Conservation (phyloP, 768 basidiomycete genomes). For the Russula brevipes region DNA sequence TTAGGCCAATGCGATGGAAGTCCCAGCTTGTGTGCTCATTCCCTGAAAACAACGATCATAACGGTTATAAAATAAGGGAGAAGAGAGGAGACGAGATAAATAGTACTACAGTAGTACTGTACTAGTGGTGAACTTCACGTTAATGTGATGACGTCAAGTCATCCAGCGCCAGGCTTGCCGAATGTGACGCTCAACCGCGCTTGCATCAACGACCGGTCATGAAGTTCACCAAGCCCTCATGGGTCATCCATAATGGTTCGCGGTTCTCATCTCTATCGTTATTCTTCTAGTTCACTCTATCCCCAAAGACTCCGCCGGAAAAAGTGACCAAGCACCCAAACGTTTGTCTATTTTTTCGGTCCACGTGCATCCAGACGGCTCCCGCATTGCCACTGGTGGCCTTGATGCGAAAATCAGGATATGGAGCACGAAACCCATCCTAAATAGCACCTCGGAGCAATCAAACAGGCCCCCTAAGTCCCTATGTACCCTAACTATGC, state of each 20-base stretch:
- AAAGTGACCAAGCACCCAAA: conserved; percentile 56
- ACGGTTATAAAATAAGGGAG: not conserved
- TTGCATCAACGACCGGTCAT: conserved; percentile 35
- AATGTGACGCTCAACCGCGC: no score
- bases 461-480: conserved; percentile 76
- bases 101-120: not conserved
- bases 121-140: conserved; percentile 34
- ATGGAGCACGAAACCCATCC: conserved; percentile 94
- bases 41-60: no score
- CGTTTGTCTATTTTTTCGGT: conserved; percentile 86
- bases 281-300: not conserved
- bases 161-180: not conserved
- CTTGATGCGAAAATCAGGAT: conserved; percentile 94
- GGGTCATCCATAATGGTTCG: conserved; percentile 77
- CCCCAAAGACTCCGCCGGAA: conserved; percentile 43
- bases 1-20: conserved; percentile 53
- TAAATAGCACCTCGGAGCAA: conserved; percentile 63
- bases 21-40: conserved; percentile 66
- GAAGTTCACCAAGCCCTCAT: conserved; percentile 85
- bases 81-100: not conserved
- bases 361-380: conserved; percentile 92
- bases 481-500: conserved; percentile 87
- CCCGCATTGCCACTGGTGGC: conserved; percentile 94
- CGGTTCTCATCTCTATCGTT: conserved; percentile 20
- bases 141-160: not conserved